These are phyloP conservation scores for Lolium multiflorum DNA, from an alignment of 176 grass and related monocot genomes.

Conservation along the genomic window DNA sequence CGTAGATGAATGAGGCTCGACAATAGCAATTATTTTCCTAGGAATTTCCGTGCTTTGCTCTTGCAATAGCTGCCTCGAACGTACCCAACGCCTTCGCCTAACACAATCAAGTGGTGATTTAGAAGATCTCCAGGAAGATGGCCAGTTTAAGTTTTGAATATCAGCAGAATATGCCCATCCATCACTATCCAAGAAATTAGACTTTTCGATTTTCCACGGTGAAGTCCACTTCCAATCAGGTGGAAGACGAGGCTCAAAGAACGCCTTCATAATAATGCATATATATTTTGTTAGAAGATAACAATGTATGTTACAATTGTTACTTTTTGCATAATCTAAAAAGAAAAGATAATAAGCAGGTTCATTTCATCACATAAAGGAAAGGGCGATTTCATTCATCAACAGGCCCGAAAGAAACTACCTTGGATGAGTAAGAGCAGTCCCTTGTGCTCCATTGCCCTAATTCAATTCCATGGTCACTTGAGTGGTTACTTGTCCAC, in stretches of 20 bases:
- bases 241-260: conserved; percentile 87
- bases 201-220: conserved; percentile 94
- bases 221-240: conserved; percentile 91
- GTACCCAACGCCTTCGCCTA: conserved; percentile 86
- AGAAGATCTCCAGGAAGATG: conserved; percentile 77
- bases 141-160: conserved; percentile 82
- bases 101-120: conserved; percentile 78
- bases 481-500: conserved; percentile 64
- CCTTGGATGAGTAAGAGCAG: conserved; percentile 86
- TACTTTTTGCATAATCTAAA: conserved; percentile 10
- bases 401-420: conserved; percentile 44
- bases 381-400: conserved; percentile 1
- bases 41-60: conserved; percentile 54
- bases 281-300: conserved; percentile 45
- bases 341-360: not conserved
- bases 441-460: conserved; percentile 84
- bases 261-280: conserved; percentile 67
- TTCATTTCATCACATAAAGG: conserved; percentile 20
- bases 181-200: conserved; percentile 77
- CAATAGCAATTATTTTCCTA: conserved; percentile 78
- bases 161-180: conserved; percentile 89
- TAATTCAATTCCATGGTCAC: conserved; percentile 62
- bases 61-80: conserved; percentile 63
- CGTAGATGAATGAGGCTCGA: conserved; percentile 74
- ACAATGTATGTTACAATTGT: conserved; percentile 22